Evolutionary conservation across 345 rosid species (phyloP), one percentile per base, ranked within the genome.

Genomic region (Clausena lansium): DNA sequence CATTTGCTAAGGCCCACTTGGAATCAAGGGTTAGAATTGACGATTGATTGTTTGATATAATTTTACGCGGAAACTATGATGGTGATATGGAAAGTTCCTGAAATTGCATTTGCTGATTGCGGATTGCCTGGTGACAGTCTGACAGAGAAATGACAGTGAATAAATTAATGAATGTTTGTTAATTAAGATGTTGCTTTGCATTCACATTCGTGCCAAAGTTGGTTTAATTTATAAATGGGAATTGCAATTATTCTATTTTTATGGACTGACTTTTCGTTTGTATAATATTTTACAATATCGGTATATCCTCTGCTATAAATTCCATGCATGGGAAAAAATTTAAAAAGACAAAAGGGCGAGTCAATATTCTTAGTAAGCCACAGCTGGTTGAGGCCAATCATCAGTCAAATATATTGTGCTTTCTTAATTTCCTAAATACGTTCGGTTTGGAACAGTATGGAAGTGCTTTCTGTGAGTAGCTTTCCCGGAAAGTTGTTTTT

Each of bases 41-140:
- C 4, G 55, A 52, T 52, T 52, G 68, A 73, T 24, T 73, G 32
- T 5, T 5, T 41, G 39, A 45, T 47, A 50, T 47, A 7, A 75
- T 65, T 75, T 5, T 32, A 75, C 78, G 78, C 78, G 78, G 78
- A 74, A 74, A 62, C 20, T 7, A 62, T 4, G 24, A 39, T 41
- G 50, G n/a, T 11, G 27, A 28, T 27, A 6, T 39, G 54, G 55
- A 39, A 4, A 4, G 32, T 50, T 50, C 38, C 50, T 13, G 17
- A 11, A 45, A 45, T 45, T 45, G 17, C 50, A 45, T 45, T 45
- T 45, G 50, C 50, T 45, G 50, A 11, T 45, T 7, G 27, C 2
- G 4, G 24, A 25, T 27, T 68, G 35, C 8, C 58, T 60, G 39
- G 20, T 27, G 55, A 39, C n/a, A n/a, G n/a, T n/a, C n/a, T n/a